Conservation (phyloP, 164 flowering plant genomes). For the Vitis cinerea region DNA sequence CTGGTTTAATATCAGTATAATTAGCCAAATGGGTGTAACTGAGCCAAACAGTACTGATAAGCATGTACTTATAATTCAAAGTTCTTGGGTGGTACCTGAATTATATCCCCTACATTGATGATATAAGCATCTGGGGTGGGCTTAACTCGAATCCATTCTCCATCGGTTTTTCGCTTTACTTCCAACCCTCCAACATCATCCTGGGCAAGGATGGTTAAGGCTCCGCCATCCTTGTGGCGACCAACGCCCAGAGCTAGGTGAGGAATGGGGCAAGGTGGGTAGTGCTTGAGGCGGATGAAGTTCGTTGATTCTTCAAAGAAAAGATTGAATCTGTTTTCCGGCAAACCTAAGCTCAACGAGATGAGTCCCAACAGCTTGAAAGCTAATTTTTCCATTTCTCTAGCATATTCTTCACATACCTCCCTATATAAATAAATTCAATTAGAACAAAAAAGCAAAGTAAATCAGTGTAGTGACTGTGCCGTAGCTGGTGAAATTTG, state of each 20-base stretch:
- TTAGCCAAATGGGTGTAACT: too few species aligned
- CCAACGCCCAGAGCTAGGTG: conserved; percentile 47
- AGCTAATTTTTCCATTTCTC: conserved; percentile 32
- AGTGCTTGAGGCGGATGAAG: conserved; percentile 40
- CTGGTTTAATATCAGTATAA: background rate
- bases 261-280: conserved; percentile 49
- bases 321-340: conserved; percentile 22
- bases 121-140: conserved; percentile 42
- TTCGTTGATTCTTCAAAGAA: conserved; percentile 33
- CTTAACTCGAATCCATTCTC: conserved; percentile 39
- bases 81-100: conserved; percentile 32
- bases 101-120: conserved; percentile 39
- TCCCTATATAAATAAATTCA: conserved; percentile 22
- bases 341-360: conserved; percentile 39
- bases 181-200: conserved; percentile 47
- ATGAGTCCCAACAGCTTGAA: conserved; percentile 34
- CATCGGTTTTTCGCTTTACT: conserved; percentile 35
- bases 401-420: conserved; percentile 30
- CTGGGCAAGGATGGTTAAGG: conserved; percentile 41
- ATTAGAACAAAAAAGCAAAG: background rate
- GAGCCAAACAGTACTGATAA: too few species aligned
- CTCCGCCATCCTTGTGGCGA: conserved; percentile 47
- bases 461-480: too few species aligned
- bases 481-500: background rate
- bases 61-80: background rate